A percentile compares a stretch with the other conserved stretches of the same genome.
Evolutionary conservation across 768 basidiomycete species (phyloP).

Genomic region (Megacollybia marginata): DNA sequence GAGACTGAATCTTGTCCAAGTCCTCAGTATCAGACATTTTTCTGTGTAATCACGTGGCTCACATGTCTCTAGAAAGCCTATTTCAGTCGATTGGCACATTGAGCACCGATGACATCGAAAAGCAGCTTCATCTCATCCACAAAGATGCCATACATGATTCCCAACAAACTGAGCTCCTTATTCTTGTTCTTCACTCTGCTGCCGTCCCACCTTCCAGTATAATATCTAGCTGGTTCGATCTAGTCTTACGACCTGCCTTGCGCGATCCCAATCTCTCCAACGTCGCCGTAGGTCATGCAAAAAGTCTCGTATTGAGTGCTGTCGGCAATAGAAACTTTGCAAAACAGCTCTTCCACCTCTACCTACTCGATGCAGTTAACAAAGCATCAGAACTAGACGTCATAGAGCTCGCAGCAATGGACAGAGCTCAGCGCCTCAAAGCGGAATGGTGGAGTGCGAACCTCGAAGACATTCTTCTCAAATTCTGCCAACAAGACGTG

Average conservation of each 20-base stretch:
- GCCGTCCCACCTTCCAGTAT: conserved; percentile 58
- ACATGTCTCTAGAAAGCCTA: too few relatives aligned
- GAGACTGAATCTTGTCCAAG: conserved; percentile 90
- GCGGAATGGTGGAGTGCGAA: conserved; percentile 69
- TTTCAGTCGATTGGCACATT: too few relatives aligned
- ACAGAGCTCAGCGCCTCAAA: conserved; percentile 52
- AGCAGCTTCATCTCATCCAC: conserved; percentile 59
- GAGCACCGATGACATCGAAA: conserved; percentile 26
- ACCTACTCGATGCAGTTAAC: conserved; percentile 70
- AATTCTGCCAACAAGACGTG: conserved; percentile 57
- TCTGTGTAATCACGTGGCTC: too few relatives aligned
- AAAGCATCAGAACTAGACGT: conserved; percentile 69
- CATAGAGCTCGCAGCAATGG: conserved; percentile 66
- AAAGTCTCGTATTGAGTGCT: conserved; percentile 62
- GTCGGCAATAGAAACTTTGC: conserved; percentile 57
- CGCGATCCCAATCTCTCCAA: conserved; percentile 65
- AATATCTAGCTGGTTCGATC: conserved; percentile 77
- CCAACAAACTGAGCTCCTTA: conserved; percentile 56
- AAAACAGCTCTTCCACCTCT: conserved; percentile 62
- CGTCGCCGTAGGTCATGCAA: conserved; percentile 53
- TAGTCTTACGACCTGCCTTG: conserved; percentile 68
- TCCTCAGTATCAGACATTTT: conserved; percentile 40
- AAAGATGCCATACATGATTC: conserved; percentile 59
- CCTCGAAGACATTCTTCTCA: conserved; percentile 67
- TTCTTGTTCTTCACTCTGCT: conserved; percentile 53